These are phyloP conservation scores for Quercus phellos DNA, from an alignment of 331 rosid genomes.

Conservation along the genomic window DNA sequence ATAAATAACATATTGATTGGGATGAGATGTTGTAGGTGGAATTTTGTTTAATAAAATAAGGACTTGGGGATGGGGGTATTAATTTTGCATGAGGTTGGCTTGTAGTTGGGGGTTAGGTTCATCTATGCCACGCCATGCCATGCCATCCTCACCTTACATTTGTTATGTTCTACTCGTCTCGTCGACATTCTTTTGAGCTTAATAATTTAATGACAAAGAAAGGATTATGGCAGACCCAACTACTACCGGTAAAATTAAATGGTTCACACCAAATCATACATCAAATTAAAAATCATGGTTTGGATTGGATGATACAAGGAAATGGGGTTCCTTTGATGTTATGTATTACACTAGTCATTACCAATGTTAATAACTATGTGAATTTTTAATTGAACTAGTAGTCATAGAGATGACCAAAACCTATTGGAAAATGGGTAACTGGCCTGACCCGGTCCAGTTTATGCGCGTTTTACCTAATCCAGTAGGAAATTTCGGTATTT, in stretches of 20 bases:
- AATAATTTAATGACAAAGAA: neutral
- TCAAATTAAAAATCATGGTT: neutral
- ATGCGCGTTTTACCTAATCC: no score
- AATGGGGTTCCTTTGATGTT: neutral
- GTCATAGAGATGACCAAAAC: no score
- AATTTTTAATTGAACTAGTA: no score
- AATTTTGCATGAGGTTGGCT: slow-evolving; percentile 19
- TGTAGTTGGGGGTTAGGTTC: slow-evolving; percentile 53
- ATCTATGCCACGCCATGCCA: slow-evolving; percentile 14
- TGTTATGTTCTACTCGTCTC: neutral
- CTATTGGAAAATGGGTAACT: no score
- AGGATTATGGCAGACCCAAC: neutral
- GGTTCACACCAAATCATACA: neutral
- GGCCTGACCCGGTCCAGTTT: no score
- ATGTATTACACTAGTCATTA: neutral
- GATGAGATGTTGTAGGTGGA: neutral
- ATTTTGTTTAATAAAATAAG: neutral
- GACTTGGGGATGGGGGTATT: neutral
- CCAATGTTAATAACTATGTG: no score
- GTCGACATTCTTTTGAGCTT: neutral
- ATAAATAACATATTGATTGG: neutral
- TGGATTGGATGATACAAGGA: neutral
- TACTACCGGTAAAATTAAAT: neutral
- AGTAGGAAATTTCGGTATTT: no score
- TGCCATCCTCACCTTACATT: slow-evolving; percentile 1